Evolutionary conservation across 345 rosid species (phyloP).

Genomic region (Citrus inodora): DNA sequence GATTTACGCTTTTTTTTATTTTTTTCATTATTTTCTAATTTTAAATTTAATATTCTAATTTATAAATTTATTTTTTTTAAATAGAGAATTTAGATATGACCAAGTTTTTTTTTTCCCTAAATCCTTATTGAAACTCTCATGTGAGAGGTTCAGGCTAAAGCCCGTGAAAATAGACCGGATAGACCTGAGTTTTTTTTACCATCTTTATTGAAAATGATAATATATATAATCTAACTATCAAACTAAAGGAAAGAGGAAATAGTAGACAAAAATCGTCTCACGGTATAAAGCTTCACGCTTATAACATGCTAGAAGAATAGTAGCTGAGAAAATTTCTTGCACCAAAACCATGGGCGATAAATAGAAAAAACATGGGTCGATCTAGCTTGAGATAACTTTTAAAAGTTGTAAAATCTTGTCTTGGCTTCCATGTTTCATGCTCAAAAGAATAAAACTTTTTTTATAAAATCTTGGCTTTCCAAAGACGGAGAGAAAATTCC

Average conservation of each 20-base stretch:
- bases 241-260: neutral
- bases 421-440: neutral
- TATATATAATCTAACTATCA: neutral
- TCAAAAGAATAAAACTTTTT: neutral
- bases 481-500: neutral
- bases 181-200: no score
- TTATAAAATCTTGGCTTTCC: neutral
- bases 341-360: neutral
- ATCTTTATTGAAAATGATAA: no score
- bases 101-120: rapidly evolving
- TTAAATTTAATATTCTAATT: no score
- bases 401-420: neutral
- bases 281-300: neutral
- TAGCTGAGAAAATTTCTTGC: no score
- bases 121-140: no score
- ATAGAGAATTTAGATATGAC: rapidly evolving
- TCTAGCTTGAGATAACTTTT: neutral
- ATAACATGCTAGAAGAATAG: neutral
- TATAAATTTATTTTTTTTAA: no score
- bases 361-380: slow-evolving; percentile 1
- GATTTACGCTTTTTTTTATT: no score
- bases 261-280: neutral
- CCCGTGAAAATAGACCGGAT: no score
- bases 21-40: no score
- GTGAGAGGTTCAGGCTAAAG: no score